These are phyloP conservation scores for Acarospora socialis DNA, from an alignment of 2,329 filamentous ascomycete species.

Conservation along the genomic window DNA sequence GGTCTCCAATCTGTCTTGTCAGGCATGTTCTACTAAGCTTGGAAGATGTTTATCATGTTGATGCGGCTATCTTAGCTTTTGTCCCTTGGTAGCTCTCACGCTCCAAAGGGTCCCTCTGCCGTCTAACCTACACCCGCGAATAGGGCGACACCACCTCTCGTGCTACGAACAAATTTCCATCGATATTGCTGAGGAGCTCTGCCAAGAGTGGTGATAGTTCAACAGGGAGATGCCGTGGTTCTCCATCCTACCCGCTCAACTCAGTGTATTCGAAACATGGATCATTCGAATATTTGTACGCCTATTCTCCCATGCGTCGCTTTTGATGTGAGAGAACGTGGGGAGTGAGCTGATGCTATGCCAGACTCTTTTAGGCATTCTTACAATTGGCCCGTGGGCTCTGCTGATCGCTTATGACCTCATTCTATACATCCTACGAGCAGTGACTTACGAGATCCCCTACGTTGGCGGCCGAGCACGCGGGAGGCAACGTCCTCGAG, in stretches of 20 bases:
- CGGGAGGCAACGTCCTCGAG: conserved; percentile 44
- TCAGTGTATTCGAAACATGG: conserved; percentile 47
- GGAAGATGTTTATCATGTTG: no score
- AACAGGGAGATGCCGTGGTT: conserved; percentile 58
- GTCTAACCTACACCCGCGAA: no score
- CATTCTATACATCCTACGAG: conserved; percentile 45
- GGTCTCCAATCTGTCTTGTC: no score
- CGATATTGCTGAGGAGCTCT: no score
- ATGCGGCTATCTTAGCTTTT: no score
- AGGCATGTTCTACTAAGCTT: no score
- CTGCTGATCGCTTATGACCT: conserved; percentile 50
- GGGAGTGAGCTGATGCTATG: conserved; percentile 4
- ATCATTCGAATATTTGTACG: conserved; percentile 48
- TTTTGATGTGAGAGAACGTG: neutral
- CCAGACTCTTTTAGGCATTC: conserved; percentile 35
- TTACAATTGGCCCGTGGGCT: conserved; percentile 50
- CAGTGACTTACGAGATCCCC: conserved; percentile 44
- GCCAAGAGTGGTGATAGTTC: no score
- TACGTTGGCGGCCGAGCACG: conserved; percentile 45
- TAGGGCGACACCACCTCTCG: no score
- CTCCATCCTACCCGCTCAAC: conserved; percentile 46
- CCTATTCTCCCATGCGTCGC: conserved; percentile 6
- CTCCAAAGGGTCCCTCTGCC: no score
- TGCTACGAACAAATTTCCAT: no score
- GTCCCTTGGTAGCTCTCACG: no score